Percentiles rank a stretch among this genome's conserved stretches.
Evolutionary conservation across 1,139 yeast genomes (phyloP).

Genomic region (Nakaseomyces kungkrabaensis): DNA sequence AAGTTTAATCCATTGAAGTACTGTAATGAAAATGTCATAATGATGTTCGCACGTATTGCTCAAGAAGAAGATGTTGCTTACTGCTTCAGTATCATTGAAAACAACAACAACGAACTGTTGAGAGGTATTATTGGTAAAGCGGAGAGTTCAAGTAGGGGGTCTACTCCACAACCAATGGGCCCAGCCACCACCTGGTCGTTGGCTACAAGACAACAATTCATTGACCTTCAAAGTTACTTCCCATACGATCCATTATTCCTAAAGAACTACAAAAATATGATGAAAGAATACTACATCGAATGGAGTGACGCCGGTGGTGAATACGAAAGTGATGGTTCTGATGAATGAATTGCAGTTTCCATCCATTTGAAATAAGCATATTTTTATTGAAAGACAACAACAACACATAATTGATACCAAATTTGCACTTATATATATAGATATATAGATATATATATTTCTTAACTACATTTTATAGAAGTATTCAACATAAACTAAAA

Average conservation of each 20-base stretch:
- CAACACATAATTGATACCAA: too few relatives aligned
- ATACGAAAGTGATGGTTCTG: constrained; percentile 46
- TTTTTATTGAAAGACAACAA: too few relatives aligned
- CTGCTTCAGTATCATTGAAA: constrained; percentile 87
- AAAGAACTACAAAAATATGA: constrained; percentile 46
- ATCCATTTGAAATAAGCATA: neutral
- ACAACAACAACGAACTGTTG: constrained; percentile 49
- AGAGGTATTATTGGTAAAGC: constrained; percentile 33
- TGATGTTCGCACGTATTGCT: constrained; percentile 87
- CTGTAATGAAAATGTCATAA: constrained; percentile 88
- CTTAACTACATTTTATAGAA: too few relatives aligned
- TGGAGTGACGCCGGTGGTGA: constrained; percentile 66
- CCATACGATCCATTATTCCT: constrained; percentile 90
- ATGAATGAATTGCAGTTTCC: constrained; percentile 14
- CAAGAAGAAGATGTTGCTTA: constrained; percentile 85
- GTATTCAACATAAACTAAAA: too few relatives aligned
- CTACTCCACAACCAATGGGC: constrained; percentile 9
- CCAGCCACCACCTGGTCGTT: constrained; percentile 23
- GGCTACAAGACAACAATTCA: constrained; percentile 62
- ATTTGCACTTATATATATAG: too few relatives aligned
- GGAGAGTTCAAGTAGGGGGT: constrained; percentile 29
- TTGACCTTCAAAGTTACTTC: constrained; percentile 83
- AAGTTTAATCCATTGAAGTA: constrained; percentile 88
- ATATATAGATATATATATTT: too few relatives aligned
- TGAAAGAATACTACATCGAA: constrained; percentile 57